These are phyloP conservation scores for Populus nigra DNA, from an alignment of 345 rosid genomes.

Conservation along the genomic window DNA sequence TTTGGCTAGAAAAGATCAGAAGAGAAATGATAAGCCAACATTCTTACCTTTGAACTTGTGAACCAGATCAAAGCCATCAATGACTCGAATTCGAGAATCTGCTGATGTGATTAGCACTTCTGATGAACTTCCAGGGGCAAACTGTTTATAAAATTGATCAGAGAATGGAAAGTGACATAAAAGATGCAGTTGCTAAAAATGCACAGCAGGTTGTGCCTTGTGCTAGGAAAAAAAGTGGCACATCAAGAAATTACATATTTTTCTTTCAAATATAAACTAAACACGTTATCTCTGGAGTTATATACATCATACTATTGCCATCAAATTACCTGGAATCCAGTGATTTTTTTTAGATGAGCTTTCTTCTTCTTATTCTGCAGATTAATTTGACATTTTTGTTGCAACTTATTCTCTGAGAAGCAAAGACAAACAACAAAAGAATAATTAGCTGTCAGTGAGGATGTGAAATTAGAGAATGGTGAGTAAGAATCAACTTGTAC, in stretches of 20 bases:
- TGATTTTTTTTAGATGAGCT: conserved; percentile 83
- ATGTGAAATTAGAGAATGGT: neutral
- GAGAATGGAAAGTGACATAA: conserved; percentile 16
- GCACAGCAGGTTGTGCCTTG: conserved; percentile 1
- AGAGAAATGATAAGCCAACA: neutral
- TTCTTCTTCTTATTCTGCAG: conserved; percentile 91
- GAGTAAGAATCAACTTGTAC: conserved; percentile 34
- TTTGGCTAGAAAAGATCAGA: neutral
- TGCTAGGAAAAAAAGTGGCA: neutral
- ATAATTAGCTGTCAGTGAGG: conserved; percentile 3
- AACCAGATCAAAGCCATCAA: conserved; percentile 73
- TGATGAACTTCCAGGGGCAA: conserved; percentile 86
- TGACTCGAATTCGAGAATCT: conserved; percentile 85
- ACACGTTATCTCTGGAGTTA: neutral
- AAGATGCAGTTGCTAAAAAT: conserved; percentile 1
- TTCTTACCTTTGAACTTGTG: conserved; percentile 86
- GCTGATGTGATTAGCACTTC: conserved; percentile 94
- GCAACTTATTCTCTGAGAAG: conserved; percentile 77
- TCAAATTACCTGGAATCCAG: conserved; percentile 92
- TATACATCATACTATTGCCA: neutral
- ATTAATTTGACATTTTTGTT: conserved; percentile 62
- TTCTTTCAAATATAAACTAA: neutral
- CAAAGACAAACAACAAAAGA: neutral
- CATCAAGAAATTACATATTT: neutral
- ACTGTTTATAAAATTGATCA: conserved; percentile 50